Evolutionary conservation across 1,139 yeast genomes (phyloP), one percentile per base, ranked within the genome.

Genomic region (Magnusiomyces ingens): DNA sequence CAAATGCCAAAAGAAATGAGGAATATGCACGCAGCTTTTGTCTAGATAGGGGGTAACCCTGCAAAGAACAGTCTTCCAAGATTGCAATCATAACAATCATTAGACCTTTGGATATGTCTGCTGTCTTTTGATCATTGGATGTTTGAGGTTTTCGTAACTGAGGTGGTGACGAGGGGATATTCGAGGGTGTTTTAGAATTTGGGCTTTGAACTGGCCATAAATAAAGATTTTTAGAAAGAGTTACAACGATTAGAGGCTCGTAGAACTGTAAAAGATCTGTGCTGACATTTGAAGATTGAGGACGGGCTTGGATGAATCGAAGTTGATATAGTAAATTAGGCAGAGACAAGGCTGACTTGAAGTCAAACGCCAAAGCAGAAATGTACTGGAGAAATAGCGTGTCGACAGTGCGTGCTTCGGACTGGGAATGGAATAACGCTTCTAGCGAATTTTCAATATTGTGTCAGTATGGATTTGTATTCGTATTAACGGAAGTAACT

Each of bases 361-460:
- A 58, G 44, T 68, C 71, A n/a, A 57, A 54, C n/a, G 65, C 59
- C 48, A 69, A 60, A 17, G 53, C 48, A 38, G 60, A 55, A 2
- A 70, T 50, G 55, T 69, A 69, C 57, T 69, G 72, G 40, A 64
- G 60, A 18, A 67, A 60, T 53, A 67, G 60, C 29, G 70, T 64
- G 48, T 63, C 67, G 10, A 66, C 51, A 17, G 60, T 50, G 26
- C 50, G 38, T 11, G 53, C 54, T 6, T 52, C 50, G 1, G 54
- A 21, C 15, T 54, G 48, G 26, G 54, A 42, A 40, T 44, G 41
- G 21, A 57, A 46, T 22, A 60, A 51, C 4, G 52, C 51, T 4
- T 44, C 52, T 21, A 32, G n/a, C 2, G 13, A 29, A 40, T 42
- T 41, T 11, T 17, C 11, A 38, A n/a, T 12, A 13, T 11, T 19